Evolutionary conservation across 2,329 filamentous ascomycete genomes (phyloP).

Genomic region (Chrysosporium keratinophilum): DNA sequence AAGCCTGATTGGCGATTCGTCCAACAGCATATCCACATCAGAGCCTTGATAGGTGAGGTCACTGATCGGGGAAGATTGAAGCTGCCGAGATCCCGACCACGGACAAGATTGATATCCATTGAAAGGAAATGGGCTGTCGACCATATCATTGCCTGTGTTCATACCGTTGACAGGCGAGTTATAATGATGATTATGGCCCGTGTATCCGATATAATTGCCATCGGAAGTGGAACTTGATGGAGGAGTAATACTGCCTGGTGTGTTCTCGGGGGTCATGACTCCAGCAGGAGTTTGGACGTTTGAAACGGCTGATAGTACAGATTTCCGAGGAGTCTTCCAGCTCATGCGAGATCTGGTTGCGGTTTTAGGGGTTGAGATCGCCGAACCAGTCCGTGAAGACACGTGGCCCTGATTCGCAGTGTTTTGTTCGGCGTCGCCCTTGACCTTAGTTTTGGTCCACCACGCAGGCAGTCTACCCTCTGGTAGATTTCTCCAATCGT

Average conservation of each 20-base stretch:
- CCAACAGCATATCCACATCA: background rate
- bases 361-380: constrained; percentile 1
- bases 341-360: background rate
- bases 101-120: background rate
- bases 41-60: background rate
- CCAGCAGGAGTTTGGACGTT: background rate
- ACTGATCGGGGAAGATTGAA: background rate
- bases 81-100: background rate
- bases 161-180: background rate
- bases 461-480: constrained; percentile 14
- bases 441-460: constrained; percentile 14
- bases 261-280: background rate
- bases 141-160: background rate
- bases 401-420: background rate
- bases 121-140: background rate
- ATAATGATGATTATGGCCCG: background rate
- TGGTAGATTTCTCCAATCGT: constrained; percentile 19
- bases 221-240: background rate
- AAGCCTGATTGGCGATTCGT: background rate
- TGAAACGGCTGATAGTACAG: background rate
- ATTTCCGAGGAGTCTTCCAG: constrained; percentile 6
- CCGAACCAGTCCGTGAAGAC: background rate
- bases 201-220: background rate
- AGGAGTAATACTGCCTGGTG: background rate
- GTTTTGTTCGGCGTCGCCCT: background rate